Conservation (phyloP, 345 rosid genomes). For the Noccaea caerulescens region DNA sequence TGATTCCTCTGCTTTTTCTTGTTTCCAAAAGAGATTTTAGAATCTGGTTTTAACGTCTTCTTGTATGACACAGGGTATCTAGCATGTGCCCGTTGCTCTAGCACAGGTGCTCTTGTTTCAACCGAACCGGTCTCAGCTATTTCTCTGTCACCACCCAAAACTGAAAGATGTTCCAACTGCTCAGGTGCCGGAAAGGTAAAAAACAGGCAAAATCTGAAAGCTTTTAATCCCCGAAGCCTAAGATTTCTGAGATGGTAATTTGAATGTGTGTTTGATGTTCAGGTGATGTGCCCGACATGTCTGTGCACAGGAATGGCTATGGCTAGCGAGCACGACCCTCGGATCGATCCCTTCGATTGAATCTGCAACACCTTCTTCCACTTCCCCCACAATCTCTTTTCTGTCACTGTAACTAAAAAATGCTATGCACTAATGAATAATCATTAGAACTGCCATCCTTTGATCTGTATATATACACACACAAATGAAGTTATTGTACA, state of each 20-base stretch:
- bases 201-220: constrained; percentile 1
- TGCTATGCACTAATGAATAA: constrained; percentile 32
- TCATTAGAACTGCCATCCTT: constrained; percentile 17
- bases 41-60: not conserved
- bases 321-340: constrained; percentile 97
- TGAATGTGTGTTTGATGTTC: constrained; percentile 32
- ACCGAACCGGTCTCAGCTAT: constrained; percentile 68
- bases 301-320: constrained; percentile 99
- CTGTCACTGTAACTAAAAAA: constrained; percentile 26
- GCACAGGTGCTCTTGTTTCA: constrained; percentile 75
- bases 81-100: constrained; percentile 95
- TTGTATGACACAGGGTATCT: constrained; percentile 72
- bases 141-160: constrained; percentile 62
- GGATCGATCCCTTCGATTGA: constrained; percentile 91
- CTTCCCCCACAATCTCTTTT: not conserved
- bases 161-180: constrained; percentile 93
- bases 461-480: constrained; percentile 36
- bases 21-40: not conserved
- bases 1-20: not conserved
- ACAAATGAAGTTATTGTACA: constrained; percentile 11
- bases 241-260: constrained; percentile 17
- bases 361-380: constrained; percentile 23
- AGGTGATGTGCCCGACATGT: constrained; percentile 99
- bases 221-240: not conserved
- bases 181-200: constrained; percentile 95